Conservation (phyloP, 2,329 filamentous ascomycete species). For the Lachnellula hyalina region DNA sequence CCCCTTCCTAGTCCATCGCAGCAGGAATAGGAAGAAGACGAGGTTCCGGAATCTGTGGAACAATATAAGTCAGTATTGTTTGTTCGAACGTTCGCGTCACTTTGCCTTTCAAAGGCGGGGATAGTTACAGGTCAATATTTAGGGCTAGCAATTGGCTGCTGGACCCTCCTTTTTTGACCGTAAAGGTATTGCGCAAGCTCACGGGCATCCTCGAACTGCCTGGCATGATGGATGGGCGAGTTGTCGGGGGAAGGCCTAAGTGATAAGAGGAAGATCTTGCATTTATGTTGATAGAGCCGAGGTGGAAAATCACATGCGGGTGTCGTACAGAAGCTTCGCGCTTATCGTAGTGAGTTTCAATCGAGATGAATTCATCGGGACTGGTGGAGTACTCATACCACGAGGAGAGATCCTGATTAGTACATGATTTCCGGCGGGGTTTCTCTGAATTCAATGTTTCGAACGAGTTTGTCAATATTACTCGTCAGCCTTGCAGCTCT, state of each 20-base stretch:
- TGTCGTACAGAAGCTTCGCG: background rate
- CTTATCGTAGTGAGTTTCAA: background rate
- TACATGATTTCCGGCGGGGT: background rate
- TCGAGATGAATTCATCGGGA: background rate
- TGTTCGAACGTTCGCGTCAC: background rate
- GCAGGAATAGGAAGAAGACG: constrained; percentile 80
- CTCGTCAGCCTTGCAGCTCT: background rate
- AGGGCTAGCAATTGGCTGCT: constrained; percentile 53
- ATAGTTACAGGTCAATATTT: constrained; percentile 63
- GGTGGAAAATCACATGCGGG: constrained; percentile 7
- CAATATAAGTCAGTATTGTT: background rate
- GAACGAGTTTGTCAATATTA: background rate
- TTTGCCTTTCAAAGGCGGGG: background rate
- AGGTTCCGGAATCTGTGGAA: constrained; percentile 69
- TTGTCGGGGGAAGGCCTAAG: background rate
- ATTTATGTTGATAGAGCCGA: constrained; percentile 3
- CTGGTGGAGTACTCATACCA: no score
- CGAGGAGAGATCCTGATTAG: background rate
- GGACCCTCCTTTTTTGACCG: constrained; percentile 52
- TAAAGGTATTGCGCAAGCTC: constrained; percentile 63
- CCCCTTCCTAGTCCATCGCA: constrained; percentile 74
- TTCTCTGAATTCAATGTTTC: background rate
- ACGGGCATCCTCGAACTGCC: constrained; percentile 66
- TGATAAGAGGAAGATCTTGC: background rate
- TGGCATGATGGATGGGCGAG: constrained; percentile 44